Evolutionary conservation across 106 monocot species (phyloP).

Genomic region (Narthecium ossifragum): DNA sequence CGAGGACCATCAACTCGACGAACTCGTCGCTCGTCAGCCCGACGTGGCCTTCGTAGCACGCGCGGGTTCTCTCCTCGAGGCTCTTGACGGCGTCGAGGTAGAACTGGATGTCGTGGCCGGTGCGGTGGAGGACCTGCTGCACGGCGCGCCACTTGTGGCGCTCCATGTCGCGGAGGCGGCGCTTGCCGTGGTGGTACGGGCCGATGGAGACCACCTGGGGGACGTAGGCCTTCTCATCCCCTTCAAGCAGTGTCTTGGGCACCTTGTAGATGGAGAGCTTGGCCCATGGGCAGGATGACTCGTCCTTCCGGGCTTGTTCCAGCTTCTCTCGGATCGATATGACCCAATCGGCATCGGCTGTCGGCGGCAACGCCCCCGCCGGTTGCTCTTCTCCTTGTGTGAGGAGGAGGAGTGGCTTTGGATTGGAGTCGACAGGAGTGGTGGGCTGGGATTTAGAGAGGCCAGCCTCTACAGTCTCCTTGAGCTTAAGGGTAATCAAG

Average conservation of each 20-base stretch:
- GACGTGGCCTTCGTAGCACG: constrained; percentile 52
- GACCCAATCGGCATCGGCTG: constrained; percentile 36
- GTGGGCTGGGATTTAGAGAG: constrained; percentile 30
- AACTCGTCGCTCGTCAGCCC: constrained; percentile 32
- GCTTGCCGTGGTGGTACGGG: constrained; percentile 51
- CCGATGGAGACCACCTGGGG: constrained; percentile 55
- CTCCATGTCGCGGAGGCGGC: constrained; percentile 55
- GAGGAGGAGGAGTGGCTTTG: constrained; percentile 8
- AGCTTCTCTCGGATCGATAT: constrained; percentile 42
- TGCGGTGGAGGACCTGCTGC: constrained; percentile 50
- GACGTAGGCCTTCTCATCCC: constrained; percentile 36
- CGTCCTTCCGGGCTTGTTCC: constrained; percentile 35
- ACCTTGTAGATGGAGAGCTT: constrained; percentile 51
- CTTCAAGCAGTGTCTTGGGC: constrained; percentile 44
- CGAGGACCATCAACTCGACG: constrained; percentile 50
- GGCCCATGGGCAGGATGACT: constrained; percentile 48
- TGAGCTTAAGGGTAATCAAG: constrained; percentile 77
- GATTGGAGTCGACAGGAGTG: constrained; percentile 16
- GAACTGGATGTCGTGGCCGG: constrained; percentile 21
- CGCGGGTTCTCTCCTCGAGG: constrained; percentile 38
- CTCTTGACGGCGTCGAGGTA: constrained; percentile 39
- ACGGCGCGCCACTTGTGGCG: constrained; percentile 65
- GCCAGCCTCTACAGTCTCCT: constrained; percentile 41
- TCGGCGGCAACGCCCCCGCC: not conserved
- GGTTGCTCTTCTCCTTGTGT: not conserved